Evolutionary conservation across 257 asterid genomes (phyloP).

Genomic region (Rehmannia glutinosa): DNA sequence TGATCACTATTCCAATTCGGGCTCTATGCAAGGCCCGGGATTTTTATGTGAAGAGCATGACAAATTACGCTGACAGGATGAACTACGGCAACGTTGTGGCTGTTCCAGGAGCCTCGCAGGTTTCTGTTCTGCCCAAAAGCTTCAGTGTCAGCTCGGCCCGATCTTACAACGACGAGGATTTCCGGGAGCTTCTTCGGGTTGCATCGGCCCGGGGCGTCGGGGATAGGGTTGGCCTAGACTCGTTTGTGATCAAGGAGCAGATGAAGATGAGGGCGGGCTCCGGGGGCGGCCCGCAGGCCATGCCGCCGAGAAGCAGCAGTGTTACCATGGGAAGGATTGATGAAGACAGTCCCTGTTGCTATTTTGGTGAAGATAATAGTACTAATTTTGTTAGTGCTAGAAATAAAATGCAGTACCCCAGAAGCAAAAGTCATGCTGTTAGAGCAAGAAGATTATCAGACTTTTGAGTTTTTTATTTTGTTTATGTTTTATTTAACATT

Average conservation of each 20-base stretch:
- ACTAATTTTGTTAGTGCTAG: neutral
- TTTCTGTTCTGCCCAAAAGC: constrained; percentile 36
- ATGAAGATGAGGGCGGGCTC: too few relatives aligned
- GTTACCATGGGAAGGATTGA: constrained; percentile 81
- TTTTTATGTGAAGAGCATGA: constrained; percentile 38
- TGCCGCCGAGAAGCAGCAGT: constrained; percentile 63
- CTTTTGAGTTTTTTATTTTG: constrained; percentile 7
- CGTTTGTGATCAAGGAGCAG: too few relatives aligned
- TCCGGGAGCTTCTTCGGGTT: constrained; percentile 52
- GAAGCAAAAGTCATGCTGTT: constrained; percentile 66
- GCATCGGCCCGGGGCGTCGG: constrained; percentile 40
- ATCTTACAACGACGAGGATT: constrained; percentile 40
- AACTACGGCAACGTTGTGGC: constrained; percentile 21
- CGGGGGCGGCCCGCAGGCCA: constrained; percentile 5
- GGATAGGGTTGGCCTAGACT: too few relatives aligned
- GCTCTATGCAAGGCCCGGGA: constrained; percentile 40
- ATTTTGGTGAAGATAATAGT: constrained; percentile 33
- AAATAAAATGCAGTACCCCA: constrained; percentile 28
- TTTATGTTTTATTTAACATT: neutral
- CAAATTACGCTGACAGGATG: constrained; percentile 27
- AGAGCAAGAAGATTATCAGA: constrained; percentile 17
- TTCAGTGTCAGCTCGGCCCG: constrained; percentile 46
- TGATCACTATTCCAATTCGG: constrained; percentile 47
- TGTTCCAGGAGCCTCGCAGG: constrained; percentile 16
- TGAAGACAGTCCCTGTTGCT: constrained; percentile 53